Evolutionary conservation across 805 yeast species (phyloP).

Genomic region (Debaryomyces tyrocola): DNA sequence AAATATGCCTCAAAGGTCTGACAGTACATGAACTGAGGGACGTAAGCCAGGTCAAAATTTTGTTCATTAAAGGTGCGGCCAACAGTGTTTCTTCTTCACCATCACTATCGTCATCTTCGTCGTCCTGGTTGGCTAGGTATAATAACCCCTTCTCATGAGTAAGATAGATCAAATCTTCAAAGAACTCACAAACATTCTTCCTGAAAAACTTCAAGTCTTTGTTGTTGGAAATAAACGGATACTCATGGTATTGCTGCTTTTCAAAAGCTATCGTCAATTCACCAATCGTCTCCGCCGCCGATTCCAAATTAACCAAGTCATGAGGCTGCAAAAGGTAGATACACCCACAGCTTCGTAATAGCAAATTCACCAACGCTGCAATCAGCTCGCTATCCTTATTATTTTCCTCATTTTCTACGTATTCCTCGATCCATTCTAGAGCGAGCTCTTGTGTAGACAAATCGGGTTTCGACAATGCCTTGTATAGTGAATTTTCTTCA

Average conservation of each 20-base stretch:
- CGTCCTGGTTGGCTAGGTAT: conserved; percentile 28
- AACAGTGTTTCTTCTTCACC: conserved; percentile 19
- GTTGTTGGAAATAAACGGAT: conserved; percentile 59
- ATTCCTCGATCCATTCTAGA: conserved; percentile 38
- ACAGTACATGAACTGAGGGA: conserved; percentile 68
- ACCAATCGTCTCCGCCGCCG: conserved; percentile 69
- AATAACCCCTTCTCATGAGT: conserved; percentile 65
- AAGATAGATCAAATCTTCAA: conserved; percentile 48
- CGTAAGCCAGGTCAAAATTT: conserved; percentile 71
- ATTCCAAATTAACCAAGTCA: conserved; percentile 68
- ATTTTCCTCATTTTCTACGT: conserved; percentile 18
- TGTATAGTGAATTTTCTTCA: conserved; percentile 31
- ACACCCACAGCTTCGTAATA: conserved; percentile 73
- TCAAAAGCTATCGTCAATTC: conserved; percentile 68
- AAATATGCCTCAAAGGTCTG: conserved; percentile 67
- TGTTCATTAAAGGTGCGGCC: conserved; percentile 49
- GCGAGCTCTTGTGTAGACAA: conserved; percentile 33
- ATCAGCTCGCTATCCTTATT: conserved; percentile 45
- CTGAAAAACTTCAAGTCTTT: conserved; percentile 49
- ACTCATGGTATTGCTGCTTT: conserved; percentile 65
- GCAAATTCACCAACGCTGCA: conserved; percentile 63
- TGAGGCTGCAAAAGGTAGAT: conserved; percentile 66
- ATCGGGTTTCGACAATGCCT: conserved; percentile 31
- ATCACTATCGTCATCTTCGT: conserved; percentile 17
- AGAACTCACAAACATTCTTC: conserved; percentile 54